phyloP scores from a whole-genome alignment of 1,284 basidiomycete species.

The Austroboletus sp. region DNA sequence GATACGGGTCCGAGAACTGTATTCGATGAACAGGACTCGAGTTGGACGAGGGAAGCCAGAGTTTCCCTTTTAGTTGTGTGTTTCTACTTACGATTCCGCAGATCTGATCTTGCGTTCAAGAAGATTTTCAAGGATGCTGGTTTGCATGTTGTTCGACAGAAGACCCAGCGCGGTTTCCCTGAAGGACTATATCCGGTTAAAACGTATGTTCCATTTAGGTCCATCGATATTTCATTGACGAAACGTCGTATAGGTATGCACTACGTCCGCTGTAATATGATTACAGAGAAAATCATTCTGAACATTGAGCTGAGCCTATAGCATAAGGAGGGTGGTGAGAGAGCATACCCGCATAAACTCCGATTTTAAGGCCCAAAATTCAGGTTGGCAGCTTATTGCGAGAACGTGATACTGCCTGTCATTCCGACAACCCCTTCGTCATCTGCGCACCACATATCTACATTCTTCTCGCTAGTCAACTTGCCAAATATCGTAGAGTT shows the following conservation, averaged over 20 bases:
- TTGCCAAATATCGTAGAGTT: slow-evolving; percentile 49
- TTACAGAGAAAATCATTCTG: not conserved
- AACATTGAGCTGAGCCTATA: not conserved
- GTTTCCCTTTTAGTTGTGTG: not conserved
- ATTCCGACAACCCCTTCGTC: slow-evolving; percentile 64
- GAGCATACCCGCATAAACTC: not conserved
- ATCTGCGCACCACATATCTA: slow-evolving; percentile 50
- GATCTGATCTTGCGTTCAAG: slow-evolving; percentile 81
- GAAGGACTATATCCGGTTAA: slow-evolving; percentile 75
- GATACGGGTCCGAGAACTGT: slow-evolving; percentile 52
- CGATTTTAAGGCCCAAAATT: not conserved
- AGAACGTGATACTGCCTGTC: slow-evolving; percentile 46
- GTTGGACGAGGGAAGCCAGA: slow-evolving; percentile 63
- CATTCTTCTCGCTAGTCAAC: slow-evolving; percentile 37
- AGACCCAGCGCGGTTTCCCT: slow-evolving; percentile 74
- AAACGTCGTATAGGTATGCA: slow-evolving; percentile 47
- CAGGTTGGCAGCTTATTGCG: slow-evolving; percentile 7
- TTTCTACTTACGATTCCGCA: slow-evolving; percentile 31
- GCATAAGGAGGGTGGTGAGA: not conserved
- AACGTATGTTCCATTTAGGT: slow-evolving; percentile 54
- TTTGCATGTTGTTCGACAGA: slow-evolving; percentile 59
- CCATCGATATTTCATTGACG: slow-evolving; percentile 3
- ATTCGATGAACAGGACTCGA: slow-evolving; percentile 84
- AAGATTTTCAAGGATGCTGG: slow-evolving; percentile 64
- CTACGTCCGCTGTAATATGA: slow-evolving; percentile 26